Base-by-base conservation (phyloP, 129 eudicot genomes). In the Erigeron canadensis region DNA sequence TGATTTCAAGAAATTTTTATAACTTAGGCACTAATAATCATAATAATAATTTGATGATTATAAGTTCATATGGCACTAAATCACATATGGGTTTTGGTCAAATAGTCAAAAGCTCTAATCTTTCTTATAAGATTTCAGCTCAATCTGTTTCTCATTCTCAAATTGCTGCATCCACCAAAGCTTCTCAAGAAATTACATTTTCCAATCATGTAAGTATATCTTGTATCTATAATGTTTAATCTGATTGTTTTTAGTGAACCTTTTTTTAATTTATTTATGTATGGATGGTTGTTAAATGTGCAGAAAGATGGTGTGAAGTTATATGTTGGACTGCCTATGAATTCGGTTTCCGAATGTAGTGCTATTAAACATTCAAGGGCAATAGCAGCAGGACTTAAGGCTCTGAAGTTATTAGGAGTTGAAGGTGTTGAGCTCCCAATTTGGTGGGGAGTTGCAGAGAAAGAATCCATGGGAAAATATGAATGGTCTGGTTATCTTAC, bases 401-500 rank as follows among this genome's bases (percentile, higher is more conserved):
- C 98, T 12, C 74, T 93, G 57, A 93, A 93, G 60, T 59, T 93
- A 66, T 63, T 93, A 68, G 96, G 98, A 4, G 88, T 93, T 10
- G 95, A 83, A 19, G 98, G 96, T 9, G 96, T 89, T 5, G 98
- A 93, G 79, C 95, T 93, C 58, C 98, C 96, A 7, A 48, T 93
- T 57, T 93, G 92, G 93, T 93, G 95, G 98, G 96, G 98, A 6
- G 51, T 87, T 39, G 92, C 84, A 12, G 98, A 93, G 86, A 85
- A 71, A 16, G 74, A 72, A 56, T 71, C 85, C 11, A 81, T 82
- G 86, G 98, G 96, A 13, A 81, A 84, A 37, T 93, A 93, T 16
- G 81, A 93, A 45, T 93, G 98, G 98, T 76, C 92, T 0, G 89
- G 90, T 51, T 93, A 93, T 75, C 88, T 89, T 60, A 85, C 85